These are phyloP conservation scores for Eimeria maxima DNA, from an alignment of 169 alveolate species.

Conservation along the genomic window DNA sequence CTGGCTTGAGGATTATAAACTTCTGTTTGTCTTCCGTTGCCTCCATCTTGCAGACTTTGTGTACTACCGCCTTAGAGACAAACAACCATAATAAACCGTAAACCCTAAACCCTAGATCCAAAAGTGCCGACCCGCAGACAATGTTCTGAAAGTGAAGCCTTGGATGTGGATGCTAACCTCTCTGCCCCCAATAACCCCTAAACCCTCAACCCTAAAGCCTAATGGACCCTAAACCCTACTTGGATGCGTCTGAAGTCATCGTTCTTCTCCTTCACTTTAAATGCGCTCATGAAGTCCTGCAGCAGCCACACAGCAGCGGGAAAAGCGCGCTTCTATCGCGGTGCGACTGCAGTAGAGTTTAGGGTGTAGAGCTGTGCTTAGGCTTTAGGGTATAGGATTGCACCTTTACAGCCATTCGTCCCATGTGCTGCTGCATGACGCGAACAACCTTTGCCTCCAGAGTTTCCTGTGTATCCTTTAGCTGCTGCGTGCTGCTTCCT, in stretches of 20 bases:
- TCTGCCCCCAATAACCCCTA: no score
- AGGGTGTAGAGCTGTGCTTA: not conserved
- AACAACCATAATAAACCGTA: not conserved
- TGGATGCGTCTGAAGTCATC: slow-evolving; percentile 77
- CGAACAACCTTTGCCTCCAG: slow-evolving; percentile 80
- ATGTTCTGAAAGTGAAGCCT: no score
- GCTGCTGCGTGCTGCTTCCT: slow-evolving; percentile 39
- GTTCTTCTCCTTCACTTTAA: slow-evolving; percentile 78
- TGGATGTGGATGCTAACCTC: no score
- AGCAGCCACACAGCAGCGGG: not conserved
- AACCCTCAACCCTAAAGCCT: slow-evolving; percentile 7
- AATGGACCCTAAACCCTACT: slow-evolving; percentile 33
- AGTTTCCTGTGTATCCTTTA: slow-evolving; percentile 16
- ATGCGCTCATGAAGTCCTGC: slow-evolving; percentile 80
- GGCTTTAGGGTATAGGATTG: not conserved
- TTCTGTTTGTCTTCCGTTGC: slow-evolving; percentile 80
- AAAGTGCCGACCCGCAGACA: no score
- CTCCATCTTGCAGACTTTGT: slow-evolving; percentile 80
- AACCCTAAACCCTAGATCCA: not conserved
- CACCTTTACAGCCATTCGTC: slow-evolving; percentile 83
- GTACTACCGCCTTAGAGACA: slow-evolving; percentile 63
- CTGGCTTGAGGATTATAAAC: slow-evolving; percentile 79
- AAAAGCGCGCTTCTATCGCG: not conserved
- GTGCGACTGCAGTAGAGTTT: not conserved
- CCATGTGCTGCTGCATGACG: slow-evolving; percentile 84